A percentile compares a stretch with the other conserved stretches of the same genome.
phyloP scores from a whole-genome alignment of 192 early-diverging fungal genomes.

The Coemansia sp. region DNA sequence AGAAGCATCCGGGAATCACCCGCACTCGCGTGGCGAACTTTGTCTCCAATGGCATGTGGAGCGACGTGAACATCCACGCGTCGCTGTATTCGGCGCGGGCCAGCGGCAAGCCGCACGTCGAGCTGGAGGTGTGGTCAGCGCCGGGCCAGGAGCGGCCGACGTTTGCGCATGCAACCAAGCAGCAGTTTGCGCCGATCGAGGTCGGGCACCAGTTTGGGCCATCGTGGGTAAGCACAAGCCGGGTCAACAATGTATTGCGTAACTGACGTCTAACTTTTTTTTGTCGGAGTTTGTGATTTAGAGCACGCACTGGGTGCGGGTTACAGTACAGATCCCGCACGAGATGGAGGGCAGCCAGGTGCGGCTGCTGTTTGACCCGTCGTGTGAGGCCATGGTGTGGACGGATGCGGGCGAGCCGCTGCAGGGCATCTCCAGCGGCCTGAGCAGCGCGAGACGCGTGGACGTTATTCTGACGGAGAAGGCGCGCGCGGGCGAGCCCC shows the following conservation, averaged over 20 bases:
- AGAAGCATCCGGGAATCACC: constrained; percentile 73
- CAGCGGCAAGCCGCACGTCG: constrained; percentile 46
- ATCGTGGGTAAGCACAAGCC: constrained; percentile 55
- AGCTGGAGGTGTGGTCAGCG: constrained; percentile 51
- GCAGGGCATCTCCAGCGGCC: constrained; percentile 84
- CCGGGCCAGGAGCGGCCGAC: constrained; percentile 51
- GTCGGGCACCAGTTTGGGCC: constrained; percentile 80
- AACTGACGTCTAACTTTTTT: not conserved
- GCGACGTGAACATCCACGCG: constrained; percentile 63
- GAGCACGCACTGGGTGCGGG: constrained; percentile 73
- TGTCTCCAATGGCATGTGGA: constrained; percentile 58
- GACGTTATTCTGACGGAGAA: constrained; percentile 52
- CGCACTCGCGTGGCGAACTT: constrained; percentile 71
- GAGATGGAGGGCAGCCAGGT: constrained; percentile 66
- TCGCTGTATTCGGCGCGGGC: constrained; percentile 49
- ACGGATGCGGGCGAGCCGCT: constrained; percentile 72
- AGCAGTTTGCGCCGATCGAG: constrained; percentile 61
- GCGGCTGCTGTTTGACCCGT: constrained; percentile 81
- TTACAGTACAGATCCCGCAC: constrained; percentile 66
- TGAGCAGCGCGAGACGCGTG: constrained; percentile 24
- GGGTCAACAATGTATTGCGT: not conserved
- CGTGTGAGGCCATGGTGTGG: constrained; percentile 91
- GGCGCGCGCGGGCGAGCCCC: constrained; percentile 45
- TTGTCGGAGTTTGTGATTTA: not conserved
- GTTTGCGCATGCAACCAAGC: constrained; percentile 54